phyloP scores from a whole-genome alignment of 2,329 filamentous ascomycete species.

The Fusarium citri region DNA sequence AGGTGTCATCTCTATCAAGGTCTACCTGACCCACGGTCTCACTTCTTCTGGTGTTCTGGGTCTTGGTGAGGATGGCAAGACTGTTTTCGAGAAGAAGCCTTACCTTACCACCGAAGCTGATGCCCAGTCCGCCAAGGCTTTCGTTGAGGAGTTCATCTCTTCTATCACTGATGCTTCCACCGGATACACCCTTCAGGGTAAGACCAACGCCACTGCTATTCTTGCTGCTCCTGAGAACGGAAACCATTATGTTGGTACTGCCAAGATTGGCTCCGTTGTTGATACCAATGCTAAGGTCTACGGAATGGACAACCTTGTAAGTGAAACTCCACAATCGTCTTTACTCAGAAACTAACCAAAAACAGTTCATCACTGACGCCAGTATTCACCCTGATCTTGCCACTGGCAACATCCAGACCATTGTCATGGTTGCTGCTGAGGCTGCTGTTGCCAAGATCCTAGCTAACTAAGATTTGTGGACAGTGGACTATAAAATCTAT shows the following conservation, averaged over 20 bases:
- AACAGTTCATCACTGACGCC: conserved; percentile 70
- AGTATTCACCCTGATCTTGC: conserved; percentile 75
- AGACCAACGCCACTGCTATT: conserved; percentile 46
- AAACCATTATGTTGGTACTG: conserved; percentile 66
- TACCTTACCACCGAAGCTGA: conserved; percentile 71
- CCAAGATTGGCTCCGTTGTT: conserved; percentile 73
- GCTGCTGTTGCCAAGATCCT: conserved; percentile 59
- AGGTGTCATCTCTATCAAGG: conserved; percentile 63
- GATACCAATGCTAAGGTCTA: conserved; percentile 72
- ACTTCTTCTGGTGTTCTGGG: conserved; percentile 71
- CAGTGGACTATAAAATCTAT: not conserved
- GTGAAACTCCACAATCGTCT: not conserved
- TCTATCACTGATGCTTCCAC: conserved; percentile 56
- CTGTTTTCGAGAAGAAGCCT: conserved; percentile 68
- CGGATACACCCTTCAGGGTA: conserved; percentile 21
- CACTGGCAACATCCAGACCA: conserved; percentile 73
- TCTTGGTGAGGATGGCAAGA: conserved; percentile 67
- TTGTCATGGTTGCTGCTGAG: conserved; percentile 73
- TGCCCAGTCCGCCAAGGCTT: conserved; percentile 70
- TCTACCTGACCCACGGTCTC: conserved; percentile 72
- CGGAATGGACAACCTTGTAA: conserved; percentile 70
- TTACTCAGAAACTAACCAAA: not conserved
- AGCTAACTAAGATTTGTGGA: not conserved
- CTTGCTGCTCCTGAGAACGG: conserved; percentile 50
- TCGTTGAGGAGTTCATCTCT: conserved; percentile 69